phyloP scores from a whole-genome alignment of 75 land plant genomes.

The Selaginella tamariscina region DNA sequence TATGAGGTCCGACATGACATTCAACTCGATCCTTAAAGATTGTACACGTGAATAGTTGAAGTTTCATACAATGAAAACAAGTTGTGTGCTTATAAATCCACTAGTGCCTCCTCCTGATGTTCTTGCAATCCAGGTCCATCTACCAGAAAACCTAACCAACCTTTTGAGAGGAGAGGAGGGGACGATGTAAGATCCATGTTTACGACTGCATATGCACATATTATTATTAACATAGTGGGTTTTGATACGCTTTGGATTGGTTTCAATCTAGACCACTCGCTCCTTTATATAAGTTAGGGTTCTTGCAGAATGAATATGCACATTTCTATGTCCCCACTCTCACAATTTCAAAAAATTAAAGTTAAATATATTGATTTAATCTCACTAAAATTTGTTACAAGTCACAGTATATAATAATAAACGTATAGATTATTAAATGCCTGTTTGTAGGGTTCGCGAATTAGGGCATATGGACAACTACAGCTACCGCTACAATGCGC shows the following conservation, averaged over 20 bases:
- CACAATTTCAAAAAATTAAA: neutral
- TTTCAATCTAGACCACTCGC: neutral
- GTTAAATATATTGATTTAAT: too few species aligned
- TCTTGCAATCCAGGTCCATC: neutral
- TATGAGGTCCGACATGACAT: neutral
- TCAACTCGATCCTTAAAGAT: neutral
- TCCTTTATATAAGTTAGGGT: neutral
- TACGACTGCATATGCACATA: neutral
- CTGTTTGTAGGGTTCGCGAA: too few species aligned
- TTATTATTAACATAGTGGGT: neutral
- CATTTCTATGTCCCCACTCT: neutral
- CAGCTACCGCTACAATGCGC: neutral
- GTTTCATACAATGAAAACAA: neutral
- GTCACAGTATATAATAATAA: too few species aligned
- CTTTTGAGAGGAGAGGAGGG: neutral
- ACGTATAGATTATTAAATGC: too few species aligned
- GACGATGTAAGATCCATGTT: neutral
- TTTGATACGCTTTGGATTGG: neutral
- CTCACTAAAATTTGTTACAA: too few species aligned
- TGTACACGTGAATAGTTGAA: neutral
- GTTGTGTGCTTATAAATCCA: neutral
- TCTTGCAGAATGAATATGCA: neutral
- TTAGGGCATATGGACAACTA: too few species aligned
- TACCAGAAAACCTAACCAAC: neutral
- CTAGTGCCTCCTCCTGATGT: neutral